These are phyloP conservation scores for Talinum fruticosum DNA, from an alignment of 148 eudicot species.

Conservation along the genomic window DNA sequence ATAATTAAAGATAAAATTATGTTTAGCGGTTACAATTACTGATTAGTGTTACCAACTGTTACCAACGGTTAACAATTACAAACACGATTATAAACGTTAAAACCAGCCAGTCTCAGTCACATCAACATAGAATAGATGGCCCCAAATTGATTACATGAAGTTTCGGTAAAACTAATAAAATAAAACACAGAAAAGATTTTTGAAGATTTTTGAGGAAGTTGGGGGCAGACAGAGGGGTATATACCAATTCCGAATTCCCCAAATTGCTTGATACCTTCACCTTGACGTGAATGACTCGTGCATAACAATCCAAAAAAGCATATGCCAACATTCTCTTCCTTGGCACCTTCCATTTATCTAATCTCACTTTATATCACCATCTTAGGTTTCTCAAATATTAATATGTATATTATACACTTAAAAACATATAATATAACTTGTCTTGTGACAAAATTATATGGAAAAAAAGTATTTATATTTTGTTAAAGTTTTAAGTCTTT, in stretches of 20 bases:
- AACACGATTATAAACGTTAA: too few relatives aligned
- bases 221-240: background rate
- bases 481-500: too few relatives aligned
- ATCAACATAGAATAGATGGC: background rate
- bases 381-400: background rate
- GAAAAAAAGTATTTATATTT: too few relatives aligned
- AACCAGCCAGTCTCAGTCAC: too few relatives aligned
- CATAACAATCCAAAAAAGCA: background rate
- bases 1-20: too few relatives aligned
- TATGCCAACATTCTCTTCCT: constrained; percentile 3
- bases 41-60: too few relatives aligned
- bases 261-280: background rate
- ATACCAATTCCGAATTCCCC: constrained; percentile 2
- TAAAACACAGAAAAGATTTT: background rate
- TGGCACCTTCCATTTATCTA: background rate
- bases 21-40: too few relatives aligned
- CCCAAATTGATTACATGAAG: background rate
- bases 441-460: too few relatives aligned
- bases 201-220: background rate
- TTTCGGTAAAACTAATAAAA: background rate
- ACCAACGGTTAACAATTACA: too few relatives aligned
- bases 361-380: background rate
- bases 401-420: too few relatives aligned
- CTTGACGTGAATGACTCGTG: constrained; percentile 1
- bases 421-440: too few relatives aligned